Evolutionary conservation across 805 yeast genomes (phyloP), one percentile per base, ranked within the genome.

Genomic region (Metahyphopichia silvanorum): DNA sequence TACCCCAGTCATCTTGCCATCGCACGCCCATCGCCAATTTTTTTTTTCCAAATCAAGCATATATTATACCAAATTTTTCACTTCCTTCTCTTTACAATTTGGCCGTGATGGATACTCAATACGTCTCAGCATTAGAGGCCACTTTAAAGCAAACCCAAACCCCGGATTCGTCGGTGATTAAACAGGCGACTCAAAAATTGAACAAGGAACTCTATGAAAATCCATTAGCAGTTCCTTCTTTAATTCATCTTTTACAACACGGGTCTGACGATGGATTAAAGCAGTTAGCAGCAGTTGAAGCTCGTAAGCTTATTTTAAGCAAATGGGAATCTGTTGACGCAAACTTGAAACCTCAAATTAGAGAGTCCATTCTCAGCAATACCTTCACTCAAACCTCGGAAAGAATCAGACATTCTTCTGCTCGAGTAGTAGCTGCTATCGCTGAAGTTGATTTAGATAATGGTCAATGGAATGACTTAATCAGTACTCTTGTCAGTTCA

Each of bases 231-330:
- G 71, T 91, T 39, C 93, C 95, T 13, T 81, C 95, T 8, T 69
- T 91, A 56, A 68, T 91, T 47, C 93, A 86, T 51, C 76, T 93
- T 39, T 71, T 87, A 52, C 88, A 85, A 60, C 72, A 69, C 44
- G 79, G 81, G 46, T 63, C 71, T 25, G 80, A 80, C 49, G 82
- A 76, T 43, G 85, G 84, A 49, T 57, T 89, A 47, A 83, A 86
- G 51, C 95, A 88, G 61, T 71, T 93, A 40, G 94, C 97, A n/a
- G 94, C 96, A 40, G 96, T 93, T 42, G 98, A 93, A 66, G 87
- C 89, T 25, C 79, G 96, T 64, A 93, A 93, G 60, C 75, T 84
- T 53, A 77, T 89, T 24, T 53, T 71, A 33, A 68, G 72, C 43
- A 79, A 78, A 52, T 93, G 98, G 98, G 69, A 61, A 24, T 43